Evolutionary conservation across 768 basidiomycete species (phyloP).

Genomic region (Xerocomus brunneocitrinus): DNA sequence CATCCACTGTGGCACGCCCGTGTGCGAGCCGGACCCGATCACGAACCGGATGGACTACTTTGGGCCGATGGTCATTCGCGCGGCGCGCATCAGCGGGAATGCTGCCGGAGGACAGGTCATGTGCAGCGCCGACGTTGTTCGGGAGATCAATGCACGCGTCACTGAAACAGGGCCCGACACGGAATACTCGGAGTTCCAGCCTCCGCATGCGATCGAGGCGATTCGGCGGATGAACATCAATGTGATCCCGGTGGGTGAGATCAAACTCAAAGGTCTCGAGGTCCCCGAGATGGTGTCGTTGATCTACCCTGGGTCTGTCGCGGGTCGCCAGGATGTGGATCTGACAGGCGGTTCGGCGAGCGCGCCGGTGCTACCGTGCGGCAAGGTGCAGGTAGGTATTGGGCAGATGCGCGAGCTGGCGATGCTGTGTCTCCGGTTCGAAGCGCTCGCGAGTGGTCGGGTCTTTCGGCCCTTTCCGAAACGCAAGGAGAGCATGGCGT

Average conservation of each 20-base stretch:
- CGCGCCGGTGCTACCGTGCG: conserved; percentile 6
- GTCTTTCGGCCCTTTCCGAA: conserved; percentile 48
- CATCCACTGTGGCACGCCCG: conserved; percentile 86
- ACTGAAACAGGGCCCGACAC: conserved; percentile 53
- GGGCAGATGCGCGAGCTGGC: conserved; percentile 73
- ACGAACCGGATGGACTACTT: conserved; percentile 98
- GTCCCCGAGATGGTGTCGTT: conserved; percentile 82
- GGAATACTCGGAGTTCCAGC: conserved; percentile 55
- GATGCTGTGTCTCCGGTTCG: conserved; percentile 69
- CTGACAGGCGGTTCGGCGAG: conserved; percentile 23
- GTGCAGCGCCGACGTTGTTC: conserved; percentile 82
- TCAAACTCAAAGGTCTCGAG: conserved; percentile 92
- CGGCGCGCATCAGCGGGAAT: conserved; percentile 75
- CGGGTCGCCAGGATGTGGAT: conserved; percentile 62
- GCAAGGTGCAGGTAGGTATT: conserved; percentile 62
- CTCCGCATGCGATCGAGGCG: conserved; percentile 62
- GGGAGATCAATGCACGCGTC: conserved; percentile 67
- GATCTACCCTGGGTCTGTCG: conserved; percentile 73
- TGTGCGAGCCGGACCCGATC: conserved; percentile 87
- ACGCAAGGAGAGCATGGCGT: conserved; percentile 28
- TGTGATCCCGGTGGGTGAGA: conserved; percentile 78
- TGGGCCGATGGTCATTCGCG: conserved; percentile 92
- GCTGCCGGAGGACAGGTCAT: conserved; percentile 93
- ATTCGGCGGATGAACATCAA: conserved; percentile 67
- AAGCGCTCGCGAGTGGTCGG: conserved; percentile 63